Evolutionary conservation across 2,329 filamentous ascomycete species (phyloP).

Genomic region (Penicillium sp.): DNA sequence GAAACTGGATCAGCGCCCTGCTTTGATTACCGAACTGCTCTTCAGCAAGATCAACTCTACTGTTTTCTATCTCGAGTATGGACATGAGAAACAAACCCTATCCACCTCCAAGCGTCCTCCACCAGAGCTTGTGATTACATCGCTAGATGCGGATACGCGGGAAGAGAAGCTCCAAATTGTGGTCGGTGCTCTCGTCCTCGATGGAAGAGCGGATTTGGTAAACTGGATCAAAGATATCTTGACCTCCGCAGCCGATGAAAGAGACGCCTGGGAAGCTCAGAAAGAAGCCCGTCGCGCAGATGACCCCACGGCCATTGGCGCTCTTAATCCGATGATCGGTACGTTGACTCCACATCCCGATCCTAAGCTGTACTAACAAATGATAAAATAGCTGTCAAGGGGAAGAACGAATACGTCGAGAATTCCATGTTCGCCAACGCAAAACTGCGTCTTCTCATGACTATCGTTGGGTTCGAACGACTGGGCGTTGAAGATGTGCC

Average conservation of each 20-base stretch:
- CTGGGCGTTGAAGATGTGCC: slow-evolving; percentile 65
- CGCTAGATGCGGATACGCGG: slow-evolving; percentile 58
- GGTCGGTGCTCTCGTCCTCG: slow-evolving; percentile 74
- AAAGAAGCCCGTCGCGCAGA: slow-evolving; percentile 56
- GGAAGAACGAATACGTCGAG: slow-evolving; percentile 63
- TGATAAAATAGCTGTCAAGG: slow-evolving; percentile 51
- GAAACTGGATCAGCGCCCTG: slow-evolving; percentile 79
- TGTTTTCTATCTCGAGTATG: slow-evolving; percentile 83
- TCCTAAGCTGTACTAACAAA: slow-evolving; percentile 10
- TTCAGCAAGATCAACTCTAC: slow-evolving; percentile 88
- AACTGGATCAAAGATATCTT: slow-evolving; percentile 76
- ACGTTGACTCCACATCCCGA: slow-evolving; percentile 32
- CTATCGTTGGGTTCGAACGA: slow-evolving; percentile 66
- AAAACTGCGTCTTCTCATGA: slow-evolving; percentile 80
- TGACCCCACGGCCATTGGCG: slow-evolving; percentile 29
- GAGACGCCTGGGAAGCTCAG: slow-evolving; percentile 72
- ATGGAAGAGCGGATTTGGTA: slow-evolving; percentile 70
- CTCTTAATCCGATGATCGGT: slow-evolving; percentile 42
- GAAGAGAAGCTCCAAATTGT: slow-evolving; percentile 74
- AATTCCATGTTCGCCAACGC: slow-evolving; percentile 84
- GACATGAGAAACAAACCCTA: slow-evolving; percentile 74
- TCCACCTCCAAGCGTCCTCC: slow-evolving; percentile 64
- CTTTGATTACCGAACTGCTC: slow-evolving; percentile 83
- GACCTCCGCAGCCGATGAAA: slow-evolving; percentile 64
- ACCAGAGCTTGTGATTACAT: slow-evolving; percentile 78